phyloP scores from a whole-genome alignment of 805 yeast species.

The Candida adriatica region DNA sequence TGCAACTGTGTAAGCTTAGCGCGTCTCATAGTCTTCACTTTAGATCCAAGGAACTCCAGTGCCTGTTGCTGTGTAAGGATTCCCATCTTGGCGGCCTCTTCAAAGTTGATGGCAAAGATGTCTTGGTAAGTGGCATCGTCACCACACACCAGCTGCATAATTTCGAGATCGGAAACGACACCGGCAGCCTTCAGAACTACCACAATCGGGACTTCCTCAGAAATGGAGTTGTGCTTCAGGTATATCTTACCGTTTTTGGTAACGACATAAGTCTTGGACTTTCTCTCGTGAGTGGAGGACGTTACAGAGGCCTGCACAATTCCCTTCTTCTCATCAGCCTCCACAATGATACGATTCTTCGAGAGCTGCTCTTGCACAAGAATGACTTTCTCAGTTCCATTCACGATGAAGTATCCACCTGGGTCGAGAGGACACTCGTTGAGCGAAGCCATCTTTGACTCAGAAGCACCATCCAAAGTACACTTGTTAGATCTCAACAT shows the following conservation, averaged over 20 bases:
- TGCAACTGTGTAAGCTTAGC: constrained; percentile 76
- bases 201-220: constrained; percentile 94
- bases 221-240: constrained; percentile 89
- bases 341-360: constrained; percentile 95
- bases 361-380: constrained; percentile 94
- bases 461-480: constrained; percentile 71
- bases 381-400: constrained; percentile 97
- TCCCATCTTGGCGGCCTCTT: constrained; percentile 82
- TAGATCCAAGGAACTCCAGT: constrained; percentile 79
- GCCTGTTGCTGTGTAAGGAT: constrained; percentile 93
- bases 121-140: constrained; percentile 84
- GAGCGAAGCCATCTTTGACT: constrained; percentile 76
- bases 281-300: constrained; percentile 96
- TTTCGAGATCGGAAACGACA: constrained; percentile 83
- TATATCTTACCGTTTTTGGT: constrained; percentile 86
- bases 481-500: constrained; percentile 94
- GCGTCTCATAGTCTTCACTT: constrained; percentile 90
- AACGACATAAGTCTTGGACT: constrained; percentile 92
- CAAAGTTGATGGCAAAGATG: constrained; percentile 85
- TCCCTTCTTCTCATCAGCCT: constrained; percentile 90
- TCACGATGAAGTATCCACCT: constrained; percentile 96
- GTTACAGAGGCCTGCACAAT: constrained; percentile 97
- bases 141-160: constrained; percentile 92
- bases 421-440: constrained; percentile 98
- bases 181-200: constrained; percentile 94